Evolutionary conservation across 306 rosid genomes (phyloP).

Genomic region (Begonia masoniana): DNA sequence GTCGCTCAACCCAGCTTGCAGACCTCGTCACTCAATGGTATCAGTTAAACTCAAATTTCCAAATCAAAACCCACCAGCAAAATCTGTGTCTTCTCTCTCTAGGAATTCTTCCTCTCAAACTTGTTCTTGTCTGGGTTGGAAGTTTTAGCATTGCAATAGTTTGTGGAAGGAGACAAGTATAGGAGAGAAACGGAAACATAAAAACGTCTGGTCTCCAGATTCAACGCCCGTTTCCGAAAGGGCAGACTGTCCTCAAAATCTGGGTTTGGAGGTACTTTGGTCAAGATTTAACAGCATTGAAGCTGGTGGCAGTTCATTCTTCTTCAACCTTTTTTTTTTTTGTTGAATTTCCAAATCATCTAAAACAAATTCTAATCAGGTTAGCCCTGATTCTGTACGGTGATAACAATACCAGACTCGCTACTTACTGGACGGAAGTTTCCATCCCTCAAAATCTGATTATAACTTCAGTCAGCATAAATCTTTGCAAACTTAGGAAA

Average conservation of each 20-base stretch:
- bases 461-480: slow-evolving; percentile 9
- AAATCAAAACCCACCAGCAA: too few species aligned
- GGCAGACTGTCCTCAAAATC: slow-evolving; percentile 81
- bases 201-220: slow-evolving; percentile 88
- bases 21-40: too few species aligned
- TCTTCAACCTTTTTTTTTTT: neutral
- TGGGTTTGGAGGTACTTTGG: slow-evolving; percentile 95
- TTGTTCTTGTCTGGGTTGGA: neutral
- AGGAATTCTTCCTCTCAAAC: too few species aligned
- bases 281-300: slow-evolving; percentile 25
- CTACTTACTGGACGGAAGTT: slow-evolving; percentile 52
- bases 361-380: slow-evolving; percentile 20
- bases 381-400: slow-evolving; percentile 83
- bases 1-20: too few species aligned
- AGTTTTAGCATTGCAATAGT: slow-evolving; percentile 74
- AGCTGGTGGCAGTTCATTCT: slow-evolving; percentile 69
- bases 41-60: too few species aligned
- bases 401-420: slow-evolving; percentile 75
- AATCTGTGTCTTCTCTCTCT: too few species aligned
- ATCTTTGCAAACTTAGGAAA: too few species aligned
- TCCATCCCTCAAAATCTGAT: neutral
- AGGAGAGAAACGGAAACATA: slow-evolving; percentile 42
- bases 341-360: too few species aligned
- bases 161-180: too few species aligned
- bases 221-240: slow-evolving; percentile 67